Evolutionary conservation across 169 alveolate genomes (phyloP), one percentile per base, ranked within the genome.

Genomic region (Plasmodium gaboni): DNA sequence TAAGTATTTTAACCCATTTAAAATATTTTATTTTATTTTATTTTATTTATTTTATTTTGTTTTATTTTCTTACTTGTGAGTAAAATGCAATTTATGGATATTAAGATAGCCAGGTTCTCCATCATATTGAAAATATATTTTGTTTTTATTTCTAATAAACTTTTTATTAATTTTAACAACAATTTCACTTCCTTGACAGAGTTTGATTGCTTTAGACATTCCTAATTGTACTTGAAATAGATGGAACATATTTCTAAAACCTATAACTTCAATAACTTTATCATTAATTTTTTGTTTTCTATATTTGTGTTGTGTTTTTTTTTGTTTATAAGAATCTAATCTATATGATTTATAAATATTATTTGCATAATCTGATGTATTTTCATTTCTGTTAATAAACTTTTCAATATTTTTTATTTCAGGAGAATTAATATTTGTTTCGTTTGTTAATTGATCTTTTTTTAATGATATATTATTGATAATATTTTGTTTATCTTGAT

Each of bases 241-340:
- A 55, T 94, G 96, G 63, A 94, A 91, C 7, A 94, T 88, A 42
- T 93, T 88, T 53, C 92, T 91, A 88, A 94, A 80, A 4, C 95
- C 96, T 63, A 90, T 92, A 26, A 94, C 96, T 64, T 94, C 96
- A 67, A 94, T 94, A 53, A 94, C 60, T 65, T 92, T 89, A 74
- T 94, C 96, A 61, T 93, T 89, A 53, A 91, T 93, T 72, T 65
- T 87, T 53, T 94, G 96, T 55, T 55, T 65, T 17, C 88, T 44
- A 69, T 86, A 94, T 57, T 53, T 61, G 6, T 67, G 87, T n/a
- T 51, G 44, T 19, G 17, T 22, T 53, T 61, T 63, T 17, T 85
- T 85, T 9, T 64, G 92, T 46, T 59, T 68, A 60, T 85, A 85
- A 64, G 69, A 65, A 71, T 85, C 74, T 19, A 67, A 44, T 57